phyloP scores from a whole-genome alignment of 2,329 filamentous ascomycete species.

The Blastomyces emzantsi region DNA sequence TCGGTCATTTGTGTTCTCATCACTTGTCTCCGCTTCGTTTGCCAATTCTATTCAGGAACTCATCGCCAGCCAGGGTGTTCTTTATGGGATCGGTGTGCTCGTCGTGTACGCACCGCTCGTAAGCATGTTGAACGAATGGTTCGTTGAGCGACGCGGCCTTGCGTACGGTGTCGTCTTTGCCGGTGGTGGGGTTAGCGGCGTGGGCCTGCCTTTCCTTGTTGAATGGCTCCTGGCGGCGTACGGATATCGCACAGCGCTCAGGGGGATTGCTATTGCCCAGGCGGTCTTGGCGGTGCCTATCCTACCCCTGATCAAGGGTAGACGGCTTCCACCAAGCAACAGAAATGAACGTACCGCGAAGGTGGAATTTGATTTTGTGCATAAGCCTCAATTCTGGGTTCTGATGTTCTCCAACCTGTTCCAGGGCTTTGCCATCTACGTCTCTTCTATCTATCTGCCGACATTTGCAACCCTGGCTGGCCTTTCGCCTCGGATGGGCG shows the following conservation, averaged over 20 bases:
- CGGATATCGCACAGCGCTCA: not conserved
- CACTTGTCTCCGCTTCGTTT: not conserved
- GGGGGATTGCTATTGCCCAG: not conserved
- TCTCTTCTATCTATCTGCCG: slow-evolving; percentile 3
- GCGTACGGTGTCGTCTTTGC: not conserved
- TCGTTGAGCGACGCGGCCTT: not conserved
- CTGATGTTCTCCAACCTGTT: not conserved
- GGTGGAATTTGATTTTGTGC: not conserved
- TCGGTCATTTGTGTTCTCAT: not conserved
- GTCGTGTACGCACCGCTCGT: not conserved
- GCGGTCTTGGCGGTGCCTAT: not conserved
- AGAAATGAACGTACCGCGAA: not conserved
- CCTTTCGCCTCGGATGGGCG: not conserved
- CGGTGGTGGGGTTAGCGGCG: not conserved
- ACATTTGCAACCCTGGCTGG: not conserved
- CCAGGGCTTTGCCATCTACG: slow-evolving; percentile 2
- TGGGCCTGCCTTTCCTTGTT: not conserved
- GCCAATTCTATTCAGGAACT: not conserved
- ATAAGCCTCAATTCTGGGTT: not conserved
- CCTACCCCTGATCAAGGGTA: not conserved
- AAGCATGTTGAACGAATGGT: slow-evolving; percentile 1
- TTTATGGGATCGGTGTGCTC: not conserved
- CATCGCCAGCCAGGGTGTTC: not conserved
- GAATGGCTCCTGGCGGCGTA: not conserved
- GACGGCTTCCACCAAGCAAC: not conserved